These are phyloP conservation scores for Globisporangium solare DNA, from an alignment of 352 stramenopile genomes.

Conservation along the genomic window DNA sequence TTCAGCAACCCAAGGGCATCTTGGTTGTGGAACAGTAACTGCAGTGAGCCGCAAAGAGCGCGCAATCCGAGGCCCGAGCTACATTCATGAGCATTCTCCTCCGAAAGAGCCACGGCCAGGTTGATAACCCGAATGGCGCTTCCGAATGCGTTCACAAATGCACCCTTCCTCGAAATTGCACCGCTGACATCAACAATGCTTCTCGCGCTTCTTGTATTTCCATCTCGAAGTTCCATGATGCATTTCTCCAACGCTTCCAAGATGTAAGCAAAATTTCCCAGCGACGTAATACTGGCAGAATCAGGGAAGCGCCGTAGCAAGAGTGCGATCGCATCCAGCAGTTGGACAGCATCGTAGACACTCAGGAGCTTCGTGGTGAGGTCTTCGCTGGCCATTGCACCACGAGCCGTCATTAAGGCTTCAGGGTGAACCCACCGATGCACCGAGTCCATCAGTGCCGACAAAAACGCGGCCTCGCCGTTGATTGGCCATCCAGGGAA, in stretches of 20 bases:
- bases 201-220: slow-evolving; percentile 27
- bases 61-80: slow-evolving; percentile 69
- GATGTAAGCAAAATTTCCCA: slow-evolving; percentile 65
- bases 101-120: slow-evolving; percentile 61
- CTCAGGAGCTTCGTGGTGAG: slow-evolving; percentile 60
- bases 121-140: slow-evolving; percentile 79
- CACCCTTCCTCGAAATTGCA: slow-evolving; percentile 50
- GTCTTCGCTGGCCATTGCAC: slow-evolving; percentile 32
- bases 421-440: slow-evolving; percentile 73
- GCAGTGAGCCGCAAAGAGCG: slow-evolving; percentile 67
- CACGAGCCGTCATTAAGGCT: slow-evolving; percentile 32
- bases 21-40: slow-evolving; percentile 75
- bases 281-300: slow-evolving; percentile 46
- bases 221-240: slow-evolving; percentile 69
- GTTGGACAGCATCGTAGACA: slow-evolving; percentile 65
- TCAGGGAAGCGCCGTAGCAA: slow-evolving; percentile 74
- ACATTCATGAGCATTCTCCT: slow-evolving; percentile 72
- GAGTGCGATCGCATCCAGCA: slow-evolving; percentile 65
- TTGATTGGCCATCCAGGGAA: slow-evolving; percentile 89
- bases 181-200: slow-evolving; percentile 52
- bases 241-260: slow-evolving; percentile 77
- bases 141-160: slow-evolving; percentile 61
- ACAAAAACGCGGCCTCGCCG: slow-evolving; percentile 70
- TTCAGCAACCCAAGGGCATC: slow-evolving; percentile 43
- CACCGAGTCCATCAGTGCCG: slow-evolving; percentile 70